Base-by-base conservation (phyloP, 2,329 filamentous ascomycete genomes). In the Ciborinia camelliae region DNA sequence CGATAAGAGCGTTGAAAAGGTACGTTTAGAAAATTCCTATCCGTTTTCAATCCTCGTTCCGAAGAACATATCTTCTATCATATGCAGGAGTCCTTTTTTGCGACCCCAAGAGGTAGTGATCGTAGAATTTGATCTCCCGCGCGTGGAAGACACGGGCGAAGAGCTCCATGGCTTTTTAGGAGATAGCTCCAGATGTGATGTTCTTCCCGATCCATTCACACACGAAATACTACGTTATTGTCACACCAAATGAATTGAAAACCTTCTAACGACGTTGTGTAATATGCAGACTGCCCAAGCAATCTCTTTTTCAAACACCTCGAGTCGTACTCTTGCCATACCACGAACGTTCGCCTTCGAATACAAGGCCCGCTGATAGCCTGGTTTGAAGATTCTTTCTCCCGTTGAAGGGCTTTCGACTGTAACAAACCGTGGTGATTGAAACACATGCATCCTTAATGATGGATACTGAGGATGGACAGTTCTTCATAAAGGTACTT, bases 401-500 rank as follows among this genome's bases (percentile, higher is more conserved):
- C 62, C 65, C 63, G 68, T 69, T 58, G 69, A 70, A 69, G 65
- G 70, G 67, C 64, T 66, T 65, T 68, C 65, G 66, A 72, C 66
- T 69, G 52, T 68, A 58, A 60, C 55, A 64, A 59, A 48, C 47
- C 54, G 64, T 63, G 60, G 64, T 63, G 58, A 65, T 50, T 64
- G 66, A 68, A 65, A 71, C 73, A 70, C 63, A 85, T 85, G 82
- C 78, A 80, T 82, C 73, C 76, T 69, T 76, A 77, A 74, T 75
- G 72, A 79, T 82, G 79, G 83, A 79, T 73, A 95, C 90, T 78
- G 90, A 94, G 88, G 90, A 95, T 87, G 91, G 91, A 78, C 87
- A 91, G 82, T 80, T 90, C 79, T 96, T 95, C 80, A 87, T 95
- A 79, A 95, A 93, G 87, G 90, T 91, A 83, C 68, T 80, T 54